Base-by-base conservation (phyloP, 75 land plant genomes). In the Larix kaempferi region DNA sequence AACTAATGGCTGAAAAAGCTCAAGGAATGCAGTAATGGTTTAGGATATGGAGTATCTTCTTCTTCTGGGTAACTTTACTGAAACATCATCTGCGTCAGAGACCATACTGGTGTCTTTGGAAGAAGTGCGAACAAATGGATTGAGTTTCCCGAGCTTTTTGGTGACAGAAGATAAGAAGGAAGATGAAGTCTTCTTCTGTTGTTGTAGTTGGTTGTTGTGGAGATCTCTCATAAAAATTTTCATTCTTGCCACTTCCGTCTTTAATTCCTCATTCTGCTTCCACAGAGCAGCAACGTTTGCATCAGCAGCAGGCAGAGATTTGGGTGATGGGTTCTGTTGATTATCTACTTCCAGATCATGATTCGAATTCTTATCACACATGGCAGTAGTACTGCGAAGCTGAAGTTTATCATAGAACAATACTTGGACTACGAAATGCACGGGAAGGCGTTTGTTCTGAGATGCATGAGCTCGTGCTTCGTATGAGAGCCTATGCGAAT, bases 381-480 rank as follows among this genome's bases (percentile, higher is more conserved):
- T 49, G 62, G 62, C 62, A 22, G 62, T 6, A 22, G 83, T 88
- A 56, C 91, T 85, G 59, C 94, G 85, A 66, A 92, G 77, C 79
- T 91, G 86, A 59, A 97, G 85, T 80, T 94, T 93, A 69, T 97
- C 99, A 77, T 92, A 89, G 89, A 95, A 97, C 56, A 97, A 85
- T 3, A 96, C 95, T 41, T 92, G 98, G 25, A 97, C 88, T 4
- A 91, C 88, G 27, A 89, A 79, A 54, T 97, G 93, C 33, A 97
- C 92, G 0, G 99, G 99, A 6, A 97, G 84, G 14, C 99, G 84
- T 84, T 97, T 96, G 85, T 97, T 97, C 82, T 97, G 98, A 13
- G 99, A 88, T 10, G 99, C 98, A 57, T 97, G 99, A 12, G 89
- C 82, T 39, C 99, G 85, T 3, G 99, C 99, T 78, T 94, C 98